Evolutionary conservation across 176 grass and related monocot species (phyloP).

Genomic region (Avena sativa): DNA sequence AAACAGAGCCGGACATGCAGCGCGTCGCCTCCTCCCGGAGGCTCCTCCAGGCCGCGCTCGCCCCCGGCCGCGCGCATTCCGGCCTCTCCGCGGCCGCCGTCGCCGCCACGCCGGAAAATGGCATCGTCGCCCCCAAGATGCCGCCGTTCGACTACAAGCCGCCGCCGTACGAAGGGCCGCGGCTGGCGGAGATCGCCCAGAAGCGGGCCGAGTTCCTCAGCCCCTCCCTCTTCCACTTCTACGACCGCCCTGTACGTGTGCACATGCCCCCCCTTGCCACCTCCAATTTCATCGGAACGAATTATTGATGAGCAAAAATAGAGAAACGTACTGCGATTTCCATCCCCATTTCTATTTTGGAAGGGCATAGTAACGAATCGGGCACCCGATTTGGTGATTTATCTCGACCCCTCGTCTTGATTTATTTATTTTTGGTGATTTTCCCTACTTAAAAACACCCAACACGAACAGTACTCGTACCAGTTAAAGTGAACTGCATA

Average conservation of each 20-base stretch:
- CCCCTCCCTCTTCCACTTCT: slow-evolving; percentile 90
- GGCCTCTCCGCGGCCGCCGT: slow-evolving; percentile 47
- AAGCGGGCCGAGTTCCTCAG: slow-evolving; percentile 89
- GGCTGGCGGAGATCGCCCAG: slow-evolving; percentile 66
- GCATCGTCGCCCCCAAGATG: slow-evolving; percentile 52
- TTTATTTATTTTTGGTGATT: not conserved
- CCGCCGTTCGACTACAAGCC: slow-evolving; percentile 75
- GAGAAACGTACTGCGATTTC: not conserved
- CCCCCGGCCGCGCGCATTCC: slow-evolving; percentile 46
- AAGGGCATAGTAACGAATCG: not conserved
- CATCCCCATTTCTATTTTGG: not conserved
- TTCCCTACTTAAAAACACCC: not conserved
- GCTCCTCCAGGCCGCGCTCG: slow-evolving; percentile 52
- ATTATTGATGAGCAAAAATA: not conserved
- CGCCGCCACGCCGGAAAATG: slow-evolving; percentile 41
- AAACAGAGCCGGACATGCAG: slow-evolving; percentile 38
- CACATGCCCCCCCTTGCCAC: not conserved
- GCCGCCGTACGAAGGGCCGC: slow-evolving; percentile 81
- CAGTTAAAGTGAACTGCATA: not conserved
- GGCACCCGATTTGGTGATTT: not conserved
- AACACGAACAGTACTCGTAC: no score
- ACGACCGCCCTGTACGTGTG: slow-evolving; percentile 74
- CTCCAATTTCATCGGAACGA: slow-evolving; percentile 6
- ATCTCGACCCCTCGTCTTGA: no score
- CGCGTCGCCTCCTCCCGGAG: slow-evolving; percentile 57